Evolutionary conservation across 2,329 filamentous ascomycete genomes (phyloP).

Genomic region (Scleromitrula shiraiana): DNA sequence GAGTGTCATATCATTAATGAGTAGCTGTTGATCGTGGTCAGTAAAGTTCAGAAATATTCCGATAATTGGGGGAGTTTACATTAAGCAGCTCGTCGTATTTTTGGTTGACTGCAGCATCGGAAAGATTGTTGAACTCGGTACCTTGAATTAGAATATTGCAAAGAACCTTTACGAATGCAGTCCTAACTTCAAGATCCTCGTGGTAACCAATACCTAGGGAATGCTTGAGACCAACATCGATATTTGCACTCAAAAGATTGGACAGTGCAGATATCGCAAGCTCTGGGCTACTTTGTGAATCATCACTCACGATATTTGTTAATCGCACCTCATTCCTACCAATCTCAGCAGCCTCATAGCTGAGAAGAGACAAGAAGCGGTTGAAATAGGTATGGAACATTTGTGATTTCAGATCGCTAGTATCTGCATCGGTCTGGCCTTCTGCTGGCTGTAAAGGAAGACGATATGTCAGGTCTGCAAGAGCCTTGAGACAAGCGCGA

Average conservation of each 20-base stretch:
- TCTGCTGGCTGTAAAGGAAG: conserved; percentile 59
- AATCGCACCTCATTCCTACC: conserved; percentile 35
- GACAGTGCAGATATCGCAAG: conserved; percentile 60
- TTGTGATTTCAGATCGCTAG: conserved; percentile 60
- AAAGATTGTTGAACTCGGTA: conserved; percentile 61
- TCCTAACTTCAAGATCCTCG: conserved; percentile 60
- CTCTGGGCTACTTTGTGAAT: conserved; percentile 48
- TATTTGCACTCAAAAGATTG: conserved; percentile 62
- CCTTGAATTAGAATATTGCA: conserved; percentile 66
- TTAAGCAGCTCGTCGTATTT: conserved; percentile 60
- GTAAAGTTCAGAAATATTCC: conserved; percentile 5
- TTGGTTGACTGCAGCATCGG: conserved; percentile 58
- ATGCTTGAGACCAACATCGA: conserved; percentile 63
- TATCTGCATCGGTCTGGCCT: conserved; percentile 56
- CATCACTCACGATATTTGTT: conserved; percentile 41
- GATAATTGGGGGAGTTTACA: conserved; percentile 30
- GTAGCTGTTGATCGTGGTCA: conserved; percentile 35
- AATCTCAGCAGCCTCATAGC: conserved; percentile 44
- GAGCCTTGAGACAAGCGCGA: conserved; percentile 54
- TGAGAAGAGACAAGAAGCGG: conserved; percentile 57
- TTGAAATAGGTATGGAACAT: conserved; percentile 69
- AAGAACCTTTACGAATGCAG: conserved; percentile 61
- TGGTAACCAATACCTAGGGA: conserved; percentile 64
- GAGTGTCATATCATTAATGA: conserved; percentile 55
- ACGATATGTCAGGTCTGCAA: conserved; percentile 59